Evolutionary conservation across 306 rosid species (phyloP).

Genomic region (Boehmeria nivea): DNA sequence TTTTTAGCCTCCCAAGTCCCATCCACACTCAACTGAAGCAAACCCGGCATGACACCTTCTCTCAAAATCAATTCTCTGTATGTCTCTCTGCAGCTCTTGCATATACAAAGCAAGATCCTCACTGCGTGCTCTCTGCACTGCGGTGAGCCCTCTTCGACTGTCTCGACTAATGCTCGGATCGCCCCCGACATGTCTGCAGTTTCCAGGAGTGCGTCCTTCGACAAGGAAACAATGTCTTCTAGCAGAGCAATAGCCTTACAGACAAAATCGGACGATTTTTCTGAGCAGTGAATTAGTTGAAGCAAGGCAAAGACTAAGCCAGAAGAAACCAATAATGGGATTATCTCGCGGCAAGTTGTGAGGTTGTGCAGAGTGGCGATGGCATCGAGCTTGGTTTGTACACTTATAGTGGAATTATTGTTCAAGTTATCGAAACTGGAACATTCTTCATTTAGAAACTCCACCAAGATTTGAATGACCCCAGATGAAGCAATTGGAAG

Average conservation of each 20-base stretch:
- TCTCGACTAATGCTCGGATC: constrained; percentile 56
- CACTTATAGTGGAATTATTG: constrained; percentile 4
- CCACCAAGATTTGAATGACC: constrained; percentile 38
- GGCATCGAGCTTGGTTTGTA: constrained; percentile 59
- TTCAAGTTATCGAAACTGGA: neutral
- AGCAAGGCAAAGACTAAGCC: constrained; percentile 42
- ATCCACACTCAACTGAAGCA: constrained; percentile 73
- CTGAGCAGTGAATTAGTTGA: constrained; percentile 37
- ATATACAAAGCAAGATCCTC: constrained; percentile 48
- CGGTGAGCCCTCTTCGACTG: constrained; percentile 57
- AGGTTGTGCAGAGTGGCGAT: constrained; percentile 69
- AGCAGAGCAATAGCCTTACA: constrained; percentile 58
- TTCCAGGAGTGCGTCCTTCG: constrained; percentile 48
- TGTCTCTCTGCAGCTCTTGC: constrained; percentile 66
- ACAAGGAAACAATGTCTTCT: constrained; percentile 47
- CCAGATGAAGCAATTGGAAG: constrained; percentile 55
- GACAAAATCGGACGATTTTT: constrained; percentile 41
- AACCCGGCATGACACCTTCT: constrained; percentile 81
- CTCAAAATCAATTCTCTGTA: constrained; percentile 58
- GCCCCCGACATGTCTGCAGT: constrained; percentile 31
- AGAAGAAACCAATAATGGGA: constrained; percentile 46
- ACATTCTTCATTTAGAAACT: constrained; percentile 27
- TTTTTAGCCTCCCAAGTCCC: constrained; percentile 59
- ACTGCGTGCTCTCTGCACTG: constrained; percentile 63
- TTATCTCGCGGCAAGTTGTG: constrained; percentile 49